Evolutionary conservation across 2,329 filamentous ascomycete genomes (phyloP), one percentile per base, ranked within the genome.

Genomic region (Trichoderma cornu-damae): DNA sequence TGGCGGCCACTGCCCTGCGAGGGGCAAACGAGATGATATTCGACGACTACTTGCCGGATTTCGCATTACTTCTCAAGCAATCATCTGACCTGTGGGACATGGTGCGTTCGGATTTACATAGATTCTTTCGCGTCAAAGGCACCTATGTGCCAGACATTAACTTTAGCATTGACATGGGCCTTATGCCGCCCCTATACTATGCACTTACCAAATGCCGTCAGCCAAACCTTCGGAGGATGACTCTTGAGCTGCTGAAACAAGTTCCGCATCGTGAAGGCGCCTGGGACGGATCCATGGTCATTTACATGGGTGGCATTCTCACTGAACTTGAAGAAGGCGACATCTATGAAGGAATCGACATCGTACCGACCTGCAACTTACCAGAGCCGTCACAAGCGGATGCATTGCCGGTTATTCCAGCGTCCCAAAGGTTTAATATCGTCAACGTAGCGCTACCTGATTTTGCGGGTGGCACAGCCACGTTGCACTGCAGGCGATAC

Each of bases 171-270:
- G 70, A 73, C 34, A 63, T 67, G 12, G 70, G 70, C n/a, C 70
- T 59, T 38, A 62, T 68, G 57, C 63, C 66, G 1, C 68, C 69
- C 3, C 46, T 73, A 8, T 72, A 69, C 43, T 71, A 67, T 49
- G 64, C 65, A 0, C 65, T 67, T 8, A 50, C 68, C 1, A 69
- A 70, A 46, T 72, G 70, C 55, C 69, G 70, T 2, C 55, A 65
- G 20, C 67, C 62, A n/a, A 62, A 60, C n/a, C 60, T 72, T 52
- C 62, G 70, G 11, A 57, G 61, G 3, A 63, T 67, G 26, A 67
- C 68, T 3, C 61, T 66, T 42, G 46, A 52, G 16, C 16, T 66
- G 26, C 42, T 68, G 1, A 38, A 59, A n/a, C 28, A 52, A 6
- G 53, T 48, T 9, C 59, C 61, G 4, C 62, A 64, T 56, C 59